Evolutionary conservation across 2,329 filamentous ascomycete genomes (phyloP).

Genomic region (Colletotrichum orchidophilum): DNA sequence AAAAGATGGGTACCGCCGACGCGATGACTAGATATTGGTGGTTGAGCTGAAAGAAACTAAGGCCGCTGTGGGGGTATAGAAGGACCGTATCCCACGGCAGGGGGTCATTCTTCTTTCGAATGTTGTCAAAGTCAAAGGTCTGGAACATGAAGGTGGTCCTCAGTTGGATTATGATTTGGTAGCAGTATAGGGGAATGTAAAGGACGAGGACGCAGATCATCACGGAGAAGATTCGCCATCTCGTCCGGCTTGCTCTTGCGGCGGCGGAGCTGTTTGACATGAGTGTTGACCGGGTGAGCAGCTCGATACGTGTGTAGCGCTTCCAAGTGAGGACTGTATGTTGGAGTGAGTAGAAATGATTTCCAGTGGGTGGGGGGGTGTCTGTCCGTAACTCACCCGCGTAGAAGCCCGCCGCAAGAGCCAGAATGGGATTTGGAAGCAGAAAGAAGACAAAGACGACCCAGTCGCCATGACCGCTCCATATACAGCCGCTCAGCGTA

Average conservation of each 20-base stretch:
- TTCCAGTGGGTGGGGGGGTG: no score
- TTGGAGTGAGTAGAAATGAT: no score
- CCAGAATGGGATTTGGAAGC: slow-evolving; percentile 54
- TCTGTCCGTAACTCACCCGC: slow-evolving; percentile 52
- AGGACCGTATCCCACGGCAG: slow-evolving; percentile 58
- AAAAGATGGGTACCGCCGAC: slow-evolving; percentile 57
- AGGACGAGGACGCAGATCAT: slow-evolving; percentile 60
- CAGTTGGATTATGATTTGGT: slow-evolving; percentile 54
- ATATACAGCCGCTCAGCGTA: slow-evolving; percentile 60
- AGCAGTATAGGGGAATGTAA: slow-evolving; percentile 59
- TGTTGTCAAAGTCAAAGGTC: slow-evolving; percentile 51
- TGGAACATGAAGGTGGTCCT: slow-evolving; percentile 38
- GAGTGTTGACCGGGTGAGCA: slow-evolving; percentile 50
- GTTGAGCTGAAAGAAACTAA: slow-evolving; percentile 53
- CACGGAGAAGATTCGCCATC: slow-evolving; percentile 65
- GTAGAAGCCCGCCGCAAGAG: slow-evolving; percentile 54
- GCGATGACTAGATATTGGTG: slow-evolving; percentile 59
- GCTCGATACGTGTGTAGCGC: slow-evolving; percentile 58
- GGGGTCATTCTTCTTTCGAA: slow-evolving; percentile 50
- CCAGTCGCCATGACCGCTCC: slow-evolving; percentile 55
- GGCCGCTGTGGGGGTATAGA: slow-evolving; percentile 52
- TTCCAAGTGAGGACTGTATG: slow-evolving; percentile 55
- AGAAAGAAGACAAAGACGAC: slow-evolving; percentile 59
- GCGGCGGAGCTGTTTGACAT: slow-evolving; percentile 50
- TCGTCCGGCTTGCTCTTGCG: slow-evolving; percentile 56